Percentiles rank a stretch among this genome's conserved stretches.
Conservation (phyloP, 23 red algal genomes). For the Gracilaria caudata region DNA sequence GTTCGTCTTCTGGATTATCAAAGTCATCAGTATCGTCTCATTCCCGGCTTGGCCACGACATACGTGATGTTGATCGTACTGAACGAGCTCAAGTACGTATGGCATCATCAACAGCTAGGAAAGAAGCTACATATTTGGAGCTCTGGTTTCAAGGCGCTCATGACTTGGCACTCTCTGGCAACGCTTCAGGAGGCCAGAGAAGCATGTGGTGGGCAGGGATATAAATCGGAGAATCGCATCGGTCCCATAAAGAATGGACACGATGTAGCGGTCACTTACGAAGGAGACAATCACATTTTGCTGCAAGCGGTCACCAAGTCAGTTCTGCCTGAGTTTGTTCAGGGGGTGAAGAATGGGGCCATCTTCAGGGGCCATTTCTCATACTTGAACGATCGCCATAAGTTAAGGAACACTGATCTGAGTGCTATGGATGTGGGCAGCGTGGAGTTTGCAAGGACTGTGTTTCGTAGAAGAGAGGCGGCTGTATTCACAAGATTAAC, state of each 20-base stretch:
- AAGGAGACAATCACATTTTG: conserved; percentile 94
- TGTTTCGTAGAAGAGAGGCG: conserved; percentile 51
- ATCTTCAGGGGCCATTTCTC: conserved; percentile 38
- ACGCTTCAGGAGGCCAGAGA: conserved; percentile 91
- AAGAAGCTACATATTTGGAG: conserved; percentile 92
- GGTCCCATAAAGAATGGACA: conserved; percentile 65
- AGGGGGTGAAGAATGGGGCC: conserved; percentile 25
- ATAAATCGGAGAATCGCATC: conserved; percentile 91
- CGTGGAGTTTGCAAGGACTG: conserved; percentile 35
- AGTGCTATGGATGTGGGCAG: conserved; percentile 4
- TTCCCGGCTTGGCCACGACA: conserved; percentile 65
- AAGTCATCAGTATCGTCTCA: conserved; percentile 60
- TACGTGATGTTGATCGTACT: conserved; percentile 33
- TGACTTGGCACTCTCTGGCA: conserved; percentile 78
- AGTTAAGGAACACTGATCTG: conserved; percentile 22
- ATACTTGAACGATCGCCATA: conserved; percentile 52
- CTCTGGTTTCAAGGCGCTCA: conserved; percentile 88
- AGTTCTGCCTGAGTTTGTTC: conserved; percentile 47
- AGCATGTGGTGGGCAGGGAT: conserved; percentile 97
- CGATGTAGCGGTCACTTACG: conserved; percentile 81
- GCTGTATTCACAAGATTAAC: conserved; percentile 37
- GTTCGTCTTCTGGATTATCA: conserved; percentile 60
- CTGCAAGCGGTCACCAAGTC: conserved; percentile 84
- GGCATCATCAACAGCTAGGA: conserved; percentile 43
- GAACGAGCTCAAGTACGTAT: conserved; percentile 60